phyloP scores from a whole-genome alignment of 768 basidiomycete species.

The Phylloporus sp. region DNA sequence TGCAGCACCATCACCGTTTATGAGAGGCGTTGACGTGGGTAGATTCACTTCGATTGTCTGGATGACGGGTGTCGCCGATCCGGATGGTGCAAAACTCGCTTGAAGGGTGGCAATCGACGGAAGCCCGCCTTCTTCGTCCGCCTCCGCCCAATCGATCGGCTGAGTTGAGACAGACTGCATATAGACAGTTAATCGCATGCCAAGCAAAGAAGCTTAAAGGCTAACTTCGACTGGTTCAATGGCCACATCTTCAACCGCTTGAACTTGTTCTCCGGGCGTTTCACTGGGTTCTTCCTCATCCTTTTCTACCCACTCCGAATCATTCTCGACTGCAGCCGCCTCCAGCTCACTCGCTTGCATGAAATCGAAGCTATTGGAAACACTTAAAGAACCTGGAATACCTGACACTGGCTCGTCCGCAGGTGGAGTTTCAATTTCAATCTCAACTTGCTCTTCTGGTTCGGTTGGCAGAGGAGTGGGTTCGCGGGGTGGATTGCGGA shows the following conservation, averaged over 20 bases:
- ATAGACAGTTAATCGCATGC: background rate
- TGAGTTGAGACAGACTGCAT: slow-evolving; percentile 20
- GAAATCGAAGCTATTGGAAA: slow-evolving; percentile 66
- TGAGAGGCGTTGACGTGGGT: slow-evolving; percentile 15
- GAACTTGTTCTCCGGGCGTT: slow-evolving; percentile 15
- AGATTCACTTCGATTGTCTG: slow-evolving; percentile 35
- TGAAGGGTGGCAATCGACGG: slow-evolving; percentile 77
- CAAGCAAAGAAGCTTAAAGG: slow-evolving; percentile 1
- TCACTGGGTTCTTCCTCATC: slow-evolving; percentile 32
- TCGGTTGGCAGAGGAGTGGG: slow-evolving; percentile 33
- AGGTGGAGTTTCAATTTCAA: slow-evolving; percentile 29
- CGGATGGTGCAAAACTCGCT: slow-evolving; percentile 72
- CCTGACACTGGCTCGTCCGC: slow-evolving; percentile 35
- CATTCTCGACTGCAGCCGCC: slow-evolving; percentile 46
- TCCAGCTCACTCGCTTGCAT: slow-evolving; percentile 82
- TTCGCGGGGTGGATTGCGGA: slow-evolving; percentile 45
- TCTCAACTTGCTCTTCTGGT: slow-evolving; percentile 21
- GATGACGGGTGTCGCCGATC: slow-evolving; percentile 56
- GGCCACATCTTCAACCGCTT: slow-evolving; percentile 5
- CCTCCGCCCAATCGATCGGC: slow-evolving; percentile 75
- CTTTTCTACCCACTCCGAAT: slow-evolving; percentile 54
- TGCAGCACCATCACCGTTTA: slow-evolving; percentile 21
- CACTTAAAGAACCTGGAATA: slow-evolving; percentile 36
- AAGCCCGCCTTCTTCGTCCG: slow-evolving; percentile 72
- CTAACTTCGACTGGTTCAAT: slow-evolving; percentile 32